Evolutionary conservation across 2,329 filamentous ascomycete species (phyloP).

Genomic region (Aspergillus sp.): DNA sequence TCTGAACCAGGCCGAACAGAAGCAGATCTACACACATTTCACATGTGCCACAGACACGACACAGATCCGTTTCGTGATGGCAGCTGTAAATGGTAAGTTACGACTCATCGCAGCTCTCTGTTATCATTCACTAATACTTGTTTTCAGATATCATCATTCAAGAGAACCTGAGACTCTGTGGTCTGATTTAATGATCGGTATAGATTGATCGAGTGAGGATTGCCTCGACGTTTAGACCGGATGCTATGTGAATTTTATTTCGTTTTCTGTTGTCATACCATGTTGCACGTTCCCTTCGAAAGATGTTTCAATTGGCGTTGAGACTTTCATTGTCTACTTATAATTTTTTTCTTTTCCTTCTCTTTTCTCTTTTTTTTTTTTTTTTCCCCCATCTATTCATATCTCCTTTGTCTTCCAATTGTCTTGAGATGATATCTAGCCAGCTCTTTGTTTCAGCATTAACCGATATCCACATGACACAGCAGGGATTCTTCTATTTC

Average conservation of each 20-base stretch:
- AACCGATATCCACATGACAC: slow-evolving; percentile 27
- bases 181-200: slow-evolving; percentile 73
- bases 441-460: slow-evolving; percentile 27
- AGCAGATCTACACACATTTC: slow-evolving; percentile 99
- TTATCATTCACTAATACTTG: slow-evolving; percentile 22
- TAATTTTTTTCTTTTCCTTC: slow-evolving; percentile 16
- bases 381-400: neutral
- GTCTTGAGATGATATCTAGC: slow-evolving; percentile 28
- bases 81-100: slow-evolving; percentile 88
- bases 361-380: slow-evolving; percentile 13
- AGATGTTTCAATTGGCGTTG: slow-evolving; percentile 30
- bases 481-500: slow-evolving; percentile 20
- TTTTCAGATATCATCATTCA: slow-evolving; percentile 96
- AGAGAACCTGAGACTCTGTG: slow-evolving; percentile 95
- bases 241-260: slow-evolving; percentile 34
- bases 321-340: slow-evolving; percentile 33
- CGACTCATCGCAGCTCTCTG: neutral
- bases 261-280: slow-evolving; percentile 25
- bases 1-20: slow-evolving; percentile 97
- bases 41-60: slow-evolving; percentile 98
- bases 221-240: slow-evolving; percentile 33
- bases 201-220: slow-evolving; percentile 25
- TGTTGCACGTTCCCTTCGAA: slow-evolving; percentile 27
- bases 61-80: slow-evolving; percentile 99
- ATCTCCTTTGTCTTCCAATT: slow-evolving; percentile 19